Evolutionary conservation across 208 protist genomes (phyloP).

Genomic region (Trypanosoma brucei): DNA sequence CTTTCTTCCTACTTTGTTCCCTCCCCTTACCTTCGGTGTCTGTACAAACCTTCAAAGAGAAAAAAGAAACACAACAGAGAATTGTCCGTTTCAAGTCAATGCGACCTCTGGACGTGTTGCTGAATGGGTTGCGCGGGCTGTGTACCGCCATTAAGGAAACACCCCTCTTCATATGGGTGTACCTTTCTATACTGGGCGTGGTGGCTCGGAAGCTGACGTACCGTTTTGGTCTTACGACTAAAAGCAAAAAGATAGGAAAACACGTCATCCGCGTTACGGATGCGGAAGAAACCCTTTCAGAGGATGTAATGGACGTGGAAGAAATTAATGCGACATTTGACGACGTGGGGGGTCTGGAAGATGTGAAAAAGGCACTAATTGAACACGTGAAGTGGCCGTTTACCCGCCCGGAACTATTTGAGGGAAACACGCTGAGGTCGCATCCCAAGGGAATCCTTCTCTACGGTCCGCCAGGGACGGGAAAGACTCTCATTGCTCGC

Average conservation of each 20-base stretch:
- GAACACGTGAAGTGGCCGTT: conserved; percentile 88
- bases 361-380: conserved; percentile 65
- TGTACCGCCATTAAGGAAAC: conserved; percentile 22
- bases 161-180: conserved; percentile 70
- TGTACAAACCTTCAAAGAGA: too few species aligned
- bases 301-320: conserved; percentile 61
- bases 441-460: conserved; percentile 99
- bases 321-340: conserved; percentile 58
- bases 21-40: too few species aligned
- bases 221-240: conserved; percentile 31
- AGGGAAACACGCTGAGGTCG: conserved; percentile 65
- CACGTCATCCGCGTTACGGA: conserved; percentile 38
- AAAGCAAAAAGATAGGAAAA: conserved; percentile 41
- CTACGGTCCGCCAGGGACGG: conserved; percentile 99
- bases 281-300: conserved; percentile 64
- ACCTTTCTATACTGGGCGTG: conserved; percentile 57
- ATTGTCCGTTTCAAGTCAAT: background rate
- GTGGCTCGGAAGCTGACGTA: conserved; percentile 46
- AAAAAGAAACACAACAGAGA: background rate
- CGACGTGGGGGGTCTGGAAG: conserved; percentile 71
- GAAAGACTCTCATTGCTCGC: conserved; percentile 98
- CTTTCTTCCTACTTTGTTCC: too few species aligned
- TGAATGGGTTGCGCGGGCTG: background rate
- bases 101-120: background rate
- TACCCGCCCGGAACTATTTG: conserved; percentile 69